Evolutionary conservation across 106 monocot species (phyloP), one percentile per base, ranked within the genome.

Genomic region (Phalaenopsis equestris): DNA sequence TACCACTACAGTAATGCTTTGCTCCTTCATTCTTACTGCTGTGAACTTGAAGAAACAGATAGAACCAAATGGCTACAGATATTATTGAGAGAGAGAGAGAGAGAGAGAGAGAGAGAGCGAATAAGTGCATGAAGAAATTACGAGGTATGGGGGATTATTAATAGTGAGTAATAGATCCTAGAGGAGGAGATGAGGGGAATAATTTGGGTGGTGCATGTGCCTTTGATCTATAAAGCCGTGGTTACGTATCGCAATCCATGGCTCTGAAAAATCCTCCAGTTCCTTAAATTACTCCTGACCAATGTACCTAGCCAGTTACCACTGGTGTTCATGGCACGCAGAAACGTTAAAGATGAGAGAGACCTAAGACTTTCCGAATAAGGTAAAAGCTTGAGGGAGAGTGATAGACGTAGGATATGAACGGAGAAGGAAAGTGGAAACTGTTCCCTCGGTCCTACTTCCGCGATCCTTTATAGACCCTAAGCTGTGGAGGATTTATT

Each of bases 371-470:
- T 48, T 75, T 24, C 75, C 48, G 2, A 48, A 24, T 19, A 75
- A 17, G 75, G 75, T 42, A 75, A 75, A 75, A 47, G 47, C 30
- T n/a, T 41, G 42, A 1, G 42, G 5, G 74, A 38, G 75, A 21
- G 75, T 23, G 73, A 19, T 73, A 41, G 75, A 43, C 21, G 2
- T 45, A 75, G 47, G 75, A 47, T 6, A 41, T 48, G 75, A 75
- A 41, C 48, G 47, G 75, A 75, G 75, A 75, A 9, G 47, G 75
- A 48, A 75, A 75, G 48, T 14, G 75, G 75, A 75, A 75, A 75
- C 75, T 47, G 75, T 47, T 21, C 9, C 23, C 75, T n/a, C 52
- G 52, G 52, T 52, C 47, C 75, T 75, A 46, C 23, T 45, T 5
- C 48, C 12, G 19, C 17, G 45, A 21, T 41, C 6, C 23, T 48